phyloP scores from a whole-genome alignment of 495 filamentous ascomycete species.

The Trichocladium uniseriatum region DNA sequence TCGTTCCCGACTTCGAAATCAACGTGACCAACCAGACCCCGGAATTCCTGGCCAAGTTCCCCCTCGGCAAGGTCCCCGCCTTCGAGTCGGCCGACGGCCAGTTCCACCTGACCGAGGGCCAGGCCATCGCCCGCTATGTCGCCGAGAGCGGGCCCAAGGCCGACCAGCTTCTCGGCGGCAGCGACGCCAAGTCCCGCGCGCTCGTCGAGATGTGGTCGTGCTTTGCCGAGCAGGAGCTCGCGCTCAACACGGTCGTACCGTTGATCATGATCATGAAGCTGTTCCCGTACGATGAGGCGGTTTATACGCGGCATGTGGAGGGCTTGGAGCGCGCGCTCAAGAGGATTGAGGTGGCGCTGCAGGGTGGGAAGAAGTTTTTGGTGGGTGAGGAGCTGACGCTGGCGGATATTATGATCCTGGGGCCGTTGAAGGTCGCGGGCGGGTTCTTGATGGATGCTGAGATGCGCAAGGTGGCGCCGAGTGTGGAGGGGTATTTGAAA shows the following conservation, averaged over 20 bases:
- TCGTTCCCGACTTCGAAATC: conserved; percentile 33
- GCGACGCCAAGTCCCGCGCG: conserved; percentile 38
- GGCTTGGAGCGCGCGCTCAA: conserved; percentile 29
- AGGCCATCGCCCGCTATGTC: conserved; percentile 48
- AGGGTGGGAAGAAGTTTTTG: conserved; percentile 37
- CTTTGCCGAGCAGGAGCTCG: conserved; percentile 41
- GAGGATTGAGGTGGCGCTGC: conserved; percentile 35
- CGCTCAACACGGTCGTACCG: conserved; percentile 19
- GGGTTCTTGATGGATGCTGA: conserved; percentile 41
- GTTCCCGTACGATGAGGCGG: conserved; percentile 30
- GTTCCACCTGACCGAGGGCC: conserved; percentile 40
- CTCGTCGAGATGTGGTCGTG: conserved; percentile 42
- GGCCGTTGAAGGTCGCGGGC: conserved; percentile 32
- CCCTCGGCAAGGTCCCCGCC: conserved; percentile 50
- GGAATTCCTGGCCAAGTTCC: conserved; percentile 52
- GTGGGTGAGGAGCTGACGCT: conserved; percentile 42
- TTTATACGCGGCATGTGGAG: conserved; percentile 23
- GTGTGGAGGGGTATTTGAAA: conserved; percentile 37
- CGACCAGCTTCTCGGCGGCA: conserved; percentile 43
- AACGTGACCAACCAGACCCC: conserved; percentile 40
- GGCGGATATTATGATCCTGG: conserved; percentile 44
- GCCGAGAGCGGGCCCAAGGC: conserved; percentile 44
- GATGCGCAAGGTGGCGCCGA: conserved; percentile 39
- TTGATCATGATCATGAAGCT: conserved; percentile 30
- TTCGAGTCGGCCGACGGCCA: conserved; percentile 46